Base-by-base conservation (phyloP, 23 red algal species). In the Pyropia haitanensis region DNA sequence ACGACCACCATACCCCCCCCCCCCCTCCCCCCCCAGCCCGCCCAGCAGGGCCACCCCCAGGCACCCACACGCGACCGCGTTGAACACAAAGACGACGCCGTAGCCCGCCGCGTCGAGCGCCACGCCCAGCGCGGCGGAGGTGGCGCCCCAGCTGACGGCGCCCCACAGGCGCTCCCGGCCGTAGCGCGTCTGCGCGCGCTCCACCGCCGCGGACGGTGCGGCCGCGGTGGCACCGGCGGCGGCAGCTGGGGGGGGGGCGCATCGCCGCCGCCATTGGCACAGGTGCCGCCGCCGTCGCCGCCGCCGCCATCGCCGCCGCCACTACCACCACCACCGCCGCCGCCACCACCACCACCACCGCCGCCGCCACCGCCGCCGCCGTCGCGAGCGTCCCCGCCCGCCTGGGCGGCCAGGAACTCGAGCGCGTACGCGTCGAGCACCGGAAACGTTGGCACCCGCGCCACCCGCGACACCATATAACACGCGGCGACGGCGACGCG, bases 101-200 rank as follows among this genome's bases (percentile, higher is more conserved):
- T 44, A 68, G 61, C 49, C 48, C 24, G 39, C 30, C 5, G 53
- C 24, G 60, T 87, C 81, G 33, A 87, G 70, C 15, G 67, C 33
- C 14, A 76, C 19, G 10, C 81, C 81, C 20, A 87, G 44, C 14
- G 48, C 70, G 60, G 76, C 64, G 52, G 51, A 49, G 3, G 51
- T 53, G 14, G 44, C 26, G 18, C 70, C 81, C 81, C 81, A 87
- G 50, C 81, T 87, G 33, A 77, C 27, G 0, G 81, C 81, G 14
- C 81, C 81, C 61, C 71, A 87, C 31, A 87, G 20, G 28, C 81
- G 51, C 29, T 87, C 81, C 24, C 55, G 59, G 14, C 81, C 81
- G 17, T 76, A 28, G 46, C 34, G 68, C 27, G 57, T 31, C 26
- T 62, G 68, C 9, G 56, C 70, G 18, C 64, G 63, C 21, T 58